Evolutionary conservation across 768 basidiomycete species (phyloP).

Genomic region (Arthromyces matolae): DNA sequence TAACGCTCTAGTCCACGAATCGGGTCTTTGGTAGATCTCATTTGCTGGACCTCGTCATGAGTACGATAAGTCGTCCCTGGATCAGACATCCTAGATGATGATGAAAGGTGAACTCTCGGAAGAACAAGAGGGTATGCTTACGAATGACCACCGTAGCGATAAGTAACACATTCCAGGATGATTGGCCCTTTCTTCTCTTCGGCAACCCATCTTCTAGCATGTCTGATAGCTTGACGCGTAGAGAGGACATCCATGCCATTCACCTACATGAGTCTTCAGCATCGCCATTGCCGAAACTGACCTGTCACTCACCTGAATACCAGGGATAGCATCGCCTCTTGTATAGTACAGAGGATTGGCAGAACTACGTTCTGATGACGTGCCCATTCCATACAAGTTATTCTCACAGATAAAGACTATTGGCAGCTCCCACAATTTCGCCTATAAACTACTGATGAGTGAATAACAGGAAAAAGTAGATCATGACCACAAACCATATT

Average conservation of each 20-base stretch:
- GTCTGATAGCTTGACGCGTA: conserved; percentile 75
- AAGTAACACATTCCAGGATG: conserved; percentile 93
- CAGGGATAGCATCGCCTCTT: conserved; percentile 95
- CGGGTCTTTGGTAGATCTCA: conserved; percentile 89
- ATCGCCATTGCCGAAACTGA: too few species aligned
- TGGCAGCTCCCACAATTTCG: conserved; percentile 95
- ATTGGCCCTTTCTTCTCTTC: conserved; percentile 88
- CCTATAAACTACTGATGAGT: conserved; percentile 40
- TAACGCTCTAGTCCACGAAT: conserved; percentile 91
- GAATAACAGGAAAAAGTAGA: background rate
- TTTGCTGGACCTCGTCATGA: conserved; percentile 94
- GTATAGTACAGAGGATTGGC: conserved; percentile 95
- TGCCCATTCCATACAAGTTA: conserved; percentile 99
- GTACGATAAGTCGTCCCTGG: conserved; percentile 98
- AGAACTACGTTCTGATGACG: conserved; percentile 91
- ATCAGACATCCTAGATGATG: conserved; percentile 77
- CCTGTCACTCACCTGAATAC: conserved; percentile 82
- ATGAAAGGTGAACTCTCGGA: background rate
- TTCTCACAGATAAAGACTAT: conserved; percentile 96
- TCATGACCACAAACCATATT: conserved; percentile 74
- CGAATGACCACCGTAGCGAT: conserved; percentile 98
- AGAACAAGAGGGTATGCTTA: conserved; percentile 61
- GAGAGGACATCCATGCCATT: conserved; percentile 99
- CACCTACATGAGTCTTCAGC: too few species aligned
- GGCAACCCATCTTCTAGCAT: conserved; percentile 86